Evolutionary conservation across 768 basidiomycete species (phyloP).

Genomic region (Naematelia encephala): DNA sequence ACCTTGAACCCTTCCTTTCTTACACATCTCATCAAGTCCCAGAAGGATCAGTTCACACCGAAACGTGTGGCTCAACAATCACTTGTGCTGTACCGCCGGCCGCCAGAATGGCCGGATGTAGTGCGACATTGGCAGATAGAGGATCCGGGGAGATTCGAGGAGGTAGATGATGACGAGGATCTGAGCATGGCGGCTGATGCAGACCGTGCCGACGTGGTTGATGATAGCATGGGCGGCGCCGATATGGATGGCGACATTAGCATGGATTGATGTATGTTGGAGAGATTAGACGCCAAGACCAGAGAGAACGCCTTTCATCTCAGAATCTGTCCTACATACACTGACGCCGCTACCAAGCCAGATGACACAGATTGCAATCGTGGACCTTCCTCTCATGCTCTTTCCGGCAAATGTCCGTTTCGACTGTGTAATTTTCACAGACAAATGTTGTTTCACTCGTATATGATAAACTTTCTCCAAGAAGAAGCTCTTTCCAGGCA

Average conservation of each 20-base stretch:
- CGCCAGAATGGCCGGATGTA: constrained; percentile 16
- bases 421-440: too few relatives aligned
- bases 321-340: too few relatives aligned
- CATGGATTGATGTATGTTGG: not conserved
- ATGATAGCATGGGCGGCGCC: not conserved
- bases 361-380: too few relatives aligned
- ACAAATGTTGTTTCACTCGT: too few relatives aligned
- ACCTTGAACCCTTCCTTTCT: constrained; percentile 38
- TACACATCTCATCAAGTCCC: constrained; percentile 34
- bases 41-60: constrained; percentile 13
- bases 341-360: too few relatives aligned
- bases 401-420: too few relatives aligned
- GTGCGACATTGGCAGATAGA: constrained; percentile 29
- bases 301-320: too few relatives aligned
- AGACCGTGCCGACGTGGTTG: not conserved
- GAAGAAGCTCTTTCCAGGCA: too few relatives aligned
- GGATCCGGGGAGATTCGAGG: constrained; percentile 27
- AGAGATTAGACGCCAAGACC: too few relatives aligned
- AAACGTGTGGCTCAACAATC: constrained; percentile 11
- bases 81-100: constrained; percentile 32
- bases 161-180: constrained; percentile 31
- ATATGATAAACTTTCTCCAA: too few relatives aligned
- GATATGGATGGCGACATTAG: constrained; percentile 22
- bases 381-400: too few relatives aligned
- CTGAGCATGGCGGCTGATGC: not conserved